Evolutionary conservation across 2,329 filamentous ascomycete genomes (phyloP).

Genomic region (Aureobasidium pullulans): DNA sequence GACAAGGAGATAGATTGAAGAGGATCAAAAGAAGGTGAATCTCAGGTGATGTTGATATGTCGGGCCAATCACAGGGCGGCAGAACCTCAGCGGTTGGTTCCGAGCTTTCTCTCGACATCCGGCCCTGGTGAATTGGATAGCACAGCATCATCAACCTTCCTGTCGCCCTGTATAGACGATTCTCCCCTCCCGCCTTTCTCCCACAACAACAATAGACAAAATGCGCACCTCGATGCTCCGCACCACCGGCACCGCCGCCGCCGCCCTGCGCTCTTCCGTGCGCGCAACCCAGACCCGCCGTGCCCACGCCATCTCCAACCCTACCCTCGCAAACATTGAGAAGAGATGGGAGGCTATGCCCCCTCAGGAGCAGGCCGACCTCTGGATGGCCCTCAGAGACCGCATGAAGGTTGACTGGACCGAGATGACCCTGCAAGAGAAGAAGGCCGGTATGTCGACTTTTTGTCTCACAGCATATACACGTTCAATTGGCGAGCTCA

Average conservation of each 20-base stretch:
- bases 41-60: background rate
- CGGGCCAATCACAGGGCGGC: background rate
- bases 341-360: constrained; percentile 99
- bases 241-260: constrained; percentile 16
- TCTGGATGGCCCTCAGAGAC: constrained; percentile 97
- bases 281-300: constrained; percentile 46
- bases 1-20: background rate
- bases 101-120: constrained; percentile 8
- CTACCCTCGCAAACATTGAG: constrained; percentile 95
- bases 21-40: background rate
- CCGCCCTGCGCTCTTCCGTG: constrained; percentile 13
- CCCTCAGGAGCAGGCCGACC: constrained; percentile 95
- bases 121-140: background rate
- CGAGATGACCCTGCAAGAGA: constrained; percentile 91
- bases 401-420: constrained; percentile 98
- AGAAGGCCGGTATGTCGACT: constrained; percentile 86
- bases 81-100: background rate
- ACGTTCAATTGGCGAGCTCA: background rate
- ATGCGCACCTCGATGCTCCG: constrained; percentile 18
- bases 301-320: constrained; percentile 94
- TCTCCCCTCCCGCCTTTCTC: background rate
- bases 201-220: constrained; percentile 4
- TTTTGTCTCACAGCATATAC: background rate
- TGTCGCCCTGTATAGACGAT: constrained; percentile 6
- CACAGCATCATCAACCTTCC: constrained; percentile 4